Percentiles rank a stretch among this genome's conserved stretches.
Conservation (phyloP, 148 eudicot species). For the Pharnaceum exiguum region DNA sequence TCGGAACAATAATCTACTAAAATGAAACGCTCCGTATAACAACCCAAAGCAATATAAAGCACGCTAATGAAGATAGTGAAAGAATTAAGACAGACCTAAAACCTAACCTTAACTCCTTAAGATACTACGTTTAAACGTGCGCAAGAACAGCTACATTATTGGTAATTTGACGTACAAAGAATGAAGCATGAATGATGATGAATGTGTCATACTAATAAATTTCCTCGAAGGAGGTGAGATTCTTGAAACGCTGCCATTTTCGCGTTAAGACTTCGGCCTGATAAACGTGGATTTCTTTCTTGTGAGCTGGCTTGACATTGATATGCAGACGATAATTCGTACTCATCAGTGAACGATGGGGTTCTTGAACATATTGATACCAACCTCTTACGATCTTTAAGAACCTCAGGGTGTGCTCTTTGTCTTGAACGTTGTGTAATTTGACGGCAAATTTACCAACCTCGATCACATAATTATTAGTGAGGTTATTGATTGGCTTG, state of each 20-base stretch:
- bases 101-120: no score
- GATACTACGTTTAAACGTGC: no score
- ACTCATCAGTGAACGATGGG: no score
- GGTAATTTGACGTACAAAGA: no score
- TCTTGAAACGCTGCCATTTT: conserved; percentile 18
- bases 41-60: no score
- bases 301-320: conserved; percentile 9
- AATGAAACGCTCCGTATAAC: no score
- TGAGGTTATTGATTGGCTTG: conserved; percentile 19
- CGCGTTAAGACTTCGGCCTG: conserved; percentile 20
- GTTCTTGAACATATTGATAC: conserved; percentile 18
- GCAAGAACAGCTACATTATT: no score
- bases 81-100: no score
- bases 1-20: no score
- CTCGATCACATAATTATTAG: conserved; percentile 22
- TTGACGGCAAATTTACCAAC: conserved; percentile 27
- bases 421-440: conserved; percentile 23
- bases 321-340: conserved; percentile 25
- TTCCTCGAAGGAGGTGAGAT: conserved; percentile 22
- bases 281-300: neutral
- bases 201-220: no score
- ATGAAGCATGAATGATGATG: no score
- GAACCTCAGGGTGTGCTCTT: neutral
- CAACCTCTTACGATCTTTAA: conserved; percentile 14
- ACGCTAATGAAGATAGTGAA: no score